Conservation (phyloP, 2,329 filamentous ascomycete genomes). For the Xenoacremonium recifei region DNA sequence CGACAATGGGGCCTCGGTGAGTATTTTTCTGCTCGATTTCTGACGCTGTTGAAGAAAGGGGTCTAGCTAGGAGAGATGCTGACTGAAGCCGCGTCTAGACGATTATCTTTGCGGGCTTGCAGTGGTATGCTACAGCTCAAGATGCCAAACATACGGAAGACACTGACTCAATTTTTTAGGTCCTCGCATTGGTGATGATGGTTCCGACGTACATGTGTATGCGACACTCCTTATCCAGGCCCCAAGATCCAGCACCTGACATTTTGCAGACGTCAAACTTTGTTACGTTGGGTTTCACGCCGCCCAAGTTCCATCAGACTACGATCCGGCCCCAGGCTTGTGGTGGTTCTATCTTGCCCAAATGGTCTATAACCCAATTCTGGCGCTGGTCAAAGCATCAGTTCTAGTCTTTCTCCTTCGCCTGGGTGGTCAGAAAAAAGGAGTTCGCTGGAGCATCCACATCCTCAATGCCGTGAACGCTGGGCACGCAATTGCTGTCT, state of each 20-base stretch:
- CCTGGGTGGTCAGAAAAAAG: slow-evolving; percentile 37
- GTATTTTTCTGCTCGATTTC: too few species aligned
- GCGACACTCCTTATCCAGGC: not conserved
- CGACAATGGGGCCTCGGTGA: slow-evolving; percentile 25
- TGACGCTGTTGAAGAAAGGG: too few species aligned
- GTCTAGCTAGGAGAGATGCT: too few species aligned
- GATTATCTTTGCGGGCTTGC: slow-evolving; percentile 25
- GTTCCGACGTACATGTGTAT: slow-evolving; percentile 17
- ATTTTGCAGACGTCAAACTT: slow-evolving; percentile 25
- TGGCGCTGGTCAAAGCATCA: slow-evolving; percentile 44
- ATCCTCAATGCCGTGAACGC: slow-evolving; percentile 30
- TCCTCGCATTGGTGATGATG: slow-evolving; percentile 17
- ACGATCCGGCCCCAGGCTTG: slow-evolving; percentile 17
- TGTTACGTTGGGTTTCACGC: slow-evolving; percentile 31
- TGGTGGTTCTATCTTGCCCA: slow-evolving; percentile 40
- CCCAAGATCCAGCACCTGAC: not conserved
- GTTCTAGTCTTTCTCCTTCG: slow-evolving; percentile 44
- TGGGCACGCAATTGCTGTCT: slow-evolving; percentile 32
- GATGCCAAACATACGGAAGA: slow-evolving; percentile 13
- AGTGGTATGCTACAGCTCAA: slow-evolving; percentile 8
- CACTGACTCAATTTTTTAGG: slow-evolving; percentile 6
- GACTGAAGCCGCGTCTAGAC: slow-evolving; percentile 14
- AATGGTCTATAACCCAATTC: slow-evolving; percentile 43
- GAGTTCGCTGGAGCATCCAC: slow-evolving; percentile 28
- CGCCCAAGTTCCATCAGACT: slow-evolving; percentile 16